phyloP scores from a whole-genome alignment of 345 rosid species.

The Capsella bursapastoris region DNA sequence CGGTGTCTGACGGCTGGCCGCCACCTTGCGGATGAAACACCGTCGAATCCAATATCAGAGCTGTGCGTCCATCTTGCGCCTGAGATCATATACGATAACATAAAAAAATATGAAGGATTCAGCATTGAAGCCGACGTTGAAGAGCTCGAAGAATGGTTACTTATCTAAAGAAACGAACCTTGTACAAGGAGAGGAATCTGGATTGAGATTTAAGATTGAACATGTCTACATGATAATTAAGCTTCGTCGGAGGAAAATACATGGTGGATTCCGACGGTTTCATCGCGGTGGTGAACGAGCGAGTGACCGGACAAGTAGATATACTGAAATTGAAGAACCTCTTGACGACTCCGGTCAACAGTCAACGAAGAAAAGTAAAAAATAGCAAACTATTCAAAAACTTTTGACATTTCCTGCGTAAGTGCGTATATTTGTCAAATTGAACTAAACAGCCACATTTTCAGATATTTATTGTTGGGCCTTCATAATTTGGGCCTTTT shows the following conservation, averaged over 20 bases:
- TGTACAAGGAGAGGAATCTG: constrained; percentile 46
- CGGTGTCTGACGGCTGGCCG: constrained; percentile 86
- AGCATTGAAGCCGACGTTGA: constrained; percentile 17
- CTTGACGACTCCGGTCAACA: constrained; percentile 12
- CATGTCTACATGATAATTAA: constrained; percentile 57
- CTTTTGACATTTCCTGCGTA: background rate
- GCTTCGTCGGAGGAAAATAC: constrained; percentile 54
- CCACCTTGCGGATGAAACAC: constrained; percentile 97
- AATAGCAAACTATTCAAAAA: background rate
- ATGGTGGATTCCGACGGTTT: constrained; percentile 37
- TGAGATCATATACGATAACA: constrained; percentile 12
- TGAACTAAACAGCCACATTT: background rate
- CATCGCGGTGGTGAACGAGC: constrained; percentile 11
- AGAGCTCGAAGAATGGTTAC: constrained; percentile 26
- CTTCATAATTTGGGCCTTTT: constrained; percentile 6
- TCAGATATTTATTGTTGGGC: background rate
- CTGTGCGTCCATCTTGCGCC: constrained; percentile 70
- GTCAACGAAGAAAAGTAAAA: constrained; percentile 10
- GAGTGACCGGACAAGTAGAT: constrained; percentile 9
- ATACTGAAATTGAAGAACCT: background rate
- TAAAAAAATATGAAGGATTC: background rate
- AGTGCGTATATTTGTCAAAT: background rate
- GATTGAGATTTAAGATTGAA: constrained; percentile 52
- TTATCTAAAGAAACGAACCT: constrained; percentile 39
- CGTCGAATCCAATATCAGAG: constrained; percentile 71